phyloP scores from a whole-genome alignment of 2,329 filamentous ascomycete species.

The Alternaria conjuncta region DNA sequence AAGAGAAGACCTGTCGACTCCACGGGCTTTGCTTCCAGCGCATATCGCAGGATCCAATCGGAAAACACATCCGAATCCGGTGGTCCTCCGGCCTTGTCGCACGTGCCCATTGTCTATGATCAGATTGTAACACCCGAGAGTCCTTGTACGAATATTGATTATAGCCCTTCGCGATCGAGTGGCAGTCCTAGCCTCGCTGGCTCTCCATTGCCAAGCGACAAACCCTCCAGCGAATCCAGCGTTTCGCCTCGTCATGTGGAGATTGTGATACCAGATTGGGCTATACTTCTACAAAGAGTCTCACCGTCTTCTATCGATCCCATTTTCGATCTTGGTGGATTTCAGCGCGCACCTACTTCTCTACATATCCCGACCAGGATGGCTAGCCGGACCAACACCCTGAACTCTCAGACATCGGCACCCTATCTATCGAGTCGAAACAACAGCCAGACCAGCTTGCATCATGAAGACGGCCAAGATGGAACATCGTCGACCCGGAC shows the following conservation, averaged over 20 bases:
- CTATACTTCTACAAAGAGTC: constrained; percentile 50
- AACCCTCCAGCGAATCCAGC: constrained; percentile 40
- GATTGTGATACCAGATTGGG: constrained; percentile 56
- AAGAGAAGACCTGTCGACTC: constrained; percentile 38
- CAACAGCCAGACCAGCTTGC: constrained; percentile 56
- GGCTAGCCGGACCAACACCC: constrained; percentile 55
- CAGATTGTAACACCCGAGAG: constrained; percentile 44
- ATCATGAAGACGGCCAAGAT: constrained; percentile 53
- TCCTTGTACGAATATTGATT: constrained; percentile 43
- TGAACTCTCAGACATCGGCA: constrained; percentile 55
- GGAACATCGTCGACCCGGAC: constrained; percentile 45
- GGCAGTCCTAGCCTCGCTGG: constrained; percentile 37
- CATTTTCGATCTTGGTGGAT: constrained; percentile 24
- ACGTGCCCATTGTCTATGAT: constrained; percentile 55
- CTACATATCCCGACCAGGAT: constrained; percentile 47
- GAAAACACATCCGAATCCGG: constrained; percentile 24
- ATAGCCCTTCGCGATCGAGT: constrained; percentile 42
- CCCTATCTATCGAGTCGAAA: constrained; percentile 53
- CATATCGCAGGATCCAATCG: constrained; percentile 31
- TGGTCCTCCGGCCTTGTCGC: constrained; percentile 35
- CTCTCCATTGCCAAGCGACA: constrained; percentile 36
- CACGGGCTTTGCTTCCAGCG: constrained; percentile 34
- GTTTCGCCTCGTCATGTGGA: constrained; percentile 55
- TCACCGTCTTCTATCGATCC: constrained; percentile 43
- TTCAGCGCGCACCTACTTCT: constrained; percentile 24